Evolutionary conservation across 1,284 basidiomycete genomes (phyloP).

Genomic region (Moesziomyces globuligerus): DNA sequence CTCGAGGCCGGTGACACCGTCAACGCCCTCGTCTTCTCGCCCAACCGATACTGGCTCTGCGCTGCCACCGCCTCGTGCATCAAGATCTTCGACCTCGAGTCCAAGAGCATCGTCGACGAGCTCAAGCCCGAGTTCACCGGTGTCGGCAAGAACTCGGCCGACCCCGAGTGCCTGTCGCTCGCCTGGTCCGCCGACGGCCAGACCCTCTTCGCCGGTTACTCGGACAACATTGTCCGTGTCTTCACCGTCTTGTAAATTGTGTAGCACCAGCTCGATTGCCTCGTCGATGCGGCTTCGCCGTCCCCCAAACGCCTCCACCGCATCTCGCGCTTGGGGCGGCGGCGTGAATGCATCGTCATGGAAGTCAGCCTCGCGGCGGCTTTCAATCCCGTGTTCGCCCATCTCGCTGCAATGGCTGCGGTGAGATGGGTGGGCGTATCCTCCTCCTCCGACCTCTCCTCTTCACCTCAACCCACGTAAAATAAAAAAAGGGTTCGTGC

Average conservation of each 20-base stretch:
- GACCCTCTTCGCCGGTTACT: constrained; percentile 83
- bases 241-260: constrained; percentile 66
- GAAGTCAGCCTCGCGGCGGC: no score
- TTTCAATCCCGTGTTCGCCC: no score
- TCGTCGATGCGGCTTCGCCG: constrained; percentile 11
- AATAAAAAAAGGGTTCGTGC: constrained; percentile 20
- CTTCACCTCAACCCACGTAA: constrained; percentile 11
- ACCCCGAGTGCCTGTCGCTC: constrained; percentile 95
- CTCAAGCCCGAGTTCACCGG: constrained; percentile 75
- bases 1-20: constrained; percentile 98
- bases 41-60: constrained; percentile 93
- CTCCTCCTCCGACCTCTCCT: constrained; percentile 2
- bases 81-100: constrained; percentile 75
- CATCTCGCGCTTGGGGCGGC: no score
- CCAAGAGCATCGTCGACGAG: constrained; percentile 96
- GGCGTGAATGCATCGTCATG: background rate
- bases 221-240: constrained; percentile 68
- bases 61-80: constrained; percentile 97
- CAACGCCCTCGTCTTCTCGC: constrained; percentile 99
- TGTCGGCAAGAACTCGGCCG: constrained; percentile 79
- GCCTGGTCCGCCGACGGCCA: constrained; percentile 99
- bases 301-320: background rate
- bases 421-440: background rate
- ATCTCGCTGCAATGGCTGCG: background rate
- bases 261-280: constrained; percentile 2